Evolutionary conservation across 495 filamentous ascomycete species (phyloP), one percentile per base, ranked within the genome.

Genomic region (Aspergillus sparsus): DNA sequence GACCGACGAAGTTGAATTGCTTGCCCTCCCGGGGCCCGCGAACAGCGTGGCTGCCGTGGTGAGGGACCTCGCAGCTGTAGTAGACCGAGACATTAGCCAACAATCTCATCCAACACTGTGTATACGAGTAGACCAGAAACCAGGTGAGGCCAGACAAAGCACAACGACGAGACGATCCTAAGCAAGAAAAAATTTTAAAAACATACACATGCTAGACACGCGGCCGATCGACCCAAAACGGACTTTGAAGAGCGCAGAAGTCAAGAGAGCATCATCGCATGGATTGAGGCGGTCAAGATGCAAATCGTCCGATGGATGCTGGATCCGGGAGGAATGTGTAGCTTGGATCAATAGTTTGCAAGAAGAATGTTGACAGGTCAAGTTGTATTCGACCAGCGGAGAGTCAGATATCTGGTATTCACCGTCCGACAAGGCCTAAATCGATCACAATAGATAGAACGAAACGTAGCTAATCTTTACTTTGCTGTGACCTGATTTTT

Each of bases 31-130:
- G 6, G 74, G 69, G 16, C 73, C 73, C 49, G 73, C 72, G 63
- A 76, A 80, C 49, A 77, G 67, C 44, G 72, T 72, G 62, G 74
- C 73, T 45, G 74, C 70, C 13, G 71, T 74, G n/a, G 66, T 65
- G 50, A 68, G 58, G 21, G 69, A 66, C 45, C 66, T 57, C 21
- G 68, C 58, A 55, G 65, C 65, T 44, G 61, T 51, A n/a, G 61
- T 60, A 46, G 60, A 58, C 41, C 63, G 64, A 64, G 68, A 37
- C 55, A 66, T 64, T 62, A 62, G 59, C 49, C 32, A 51, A 45
- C 32, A 60, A 49, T 3, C 32, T 10, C 35, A 49, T 13, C 10
- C 7, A 33, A 49, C 15, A 32, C 33, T 21, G 16, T 9, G 6
- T 18, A 46, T 31, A 15, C 16, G 8, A 15, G 58, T 32, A 46